These are phyloP conservation scores for Pilaira anomala DNA, from an alignment of 192 early-diverging fungal species.

Conservation along the genomic window DNA sequence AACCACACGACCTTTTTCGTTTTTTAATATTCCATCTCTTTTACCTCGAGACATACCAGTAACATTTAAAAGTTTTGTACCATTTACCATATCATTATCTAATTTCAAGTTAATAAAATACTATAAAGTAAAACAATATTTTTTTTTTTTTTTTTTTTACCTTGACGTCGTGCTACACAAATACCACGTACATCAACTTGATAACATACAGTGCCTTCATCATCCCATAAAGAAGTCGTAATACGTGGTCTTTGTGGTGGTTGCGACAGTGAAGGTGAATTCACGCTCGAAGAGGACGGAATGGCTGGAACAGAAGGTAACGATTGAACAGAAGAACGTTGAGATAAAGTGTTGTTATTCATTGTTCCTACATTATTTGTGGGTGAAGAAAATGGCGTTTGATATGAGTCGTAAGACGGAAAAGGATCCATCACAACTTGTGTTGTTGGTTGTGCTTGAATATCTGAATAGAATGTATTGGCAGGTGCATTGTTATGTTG, in stretches of 20 bases:
- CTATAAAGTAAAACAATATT: not conserved
- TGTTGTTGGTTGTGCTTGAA: too few relatives aligned
- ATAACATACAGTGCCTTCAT: slow-evolving; percentile 65
- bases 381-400: not conserved
- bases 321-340: not conserved
- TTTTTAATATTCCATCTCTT: slow-evolving; percentile 67
- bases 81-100: slow-evolving; percentile 72
- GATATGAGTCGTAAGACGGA: not conserved
- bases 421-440: not conserved
- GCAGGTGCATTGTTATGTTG: too few relatives aligned
- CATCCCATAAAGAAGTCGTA: slow-evolving; percentile 64
- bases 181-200: slow-evolving; percentile 62
- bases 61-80: slow-evolving; percentile 69
- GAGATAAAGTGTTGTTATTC: not conserved
- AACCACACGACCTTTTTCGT: slow-evolving; percentile 65
- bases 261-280: not conserved
- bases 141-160: slow-evolving; percentile 13
- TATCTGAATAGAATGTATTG: too few relatives aligned
- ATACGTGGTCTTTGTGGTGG: slow-evolving; percentile 18
- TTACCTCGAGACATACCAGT: slow-evolving; percentile 69
- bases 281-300: too few relatives aligned
- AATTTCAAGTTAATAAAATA: slow-evolving; percentile 21
- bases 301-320: not conserved
- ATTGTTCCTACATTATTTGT: not conserved
- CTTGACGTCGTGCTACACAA: slow-evolving; percentile 58